Evolutionary conservation across 805 yeast species (phyloP).

Genomic region (Candida yuanshanica): DNA sequence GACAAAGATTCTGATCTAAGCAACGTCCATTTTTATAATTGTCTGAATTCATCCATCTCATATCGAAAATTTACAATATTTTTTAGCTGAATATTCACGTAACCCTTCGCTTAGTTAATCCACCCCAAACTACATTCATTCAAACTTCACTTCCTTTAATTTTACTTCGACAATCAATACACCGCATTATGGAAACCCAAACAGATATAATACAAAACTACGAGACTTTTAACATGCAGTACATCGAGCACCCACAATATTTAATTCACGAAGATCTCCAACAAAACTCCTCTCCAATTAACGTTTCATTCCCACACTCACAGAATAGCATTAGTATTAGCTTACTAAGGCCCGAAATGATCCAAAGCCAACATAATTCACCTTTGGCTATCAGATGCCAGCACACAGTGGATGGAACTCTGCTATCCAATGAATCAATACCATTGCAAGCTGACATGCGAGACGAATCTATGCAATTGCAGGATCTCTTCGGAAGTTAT

Average conservation of each 20-base stretch:
- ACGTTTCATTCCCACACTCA: background rate
- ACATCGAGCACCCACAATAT: background rate
- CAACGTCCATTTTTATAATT: too few relatives aligned
- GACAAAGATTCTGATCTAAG: too few relatives aligned
- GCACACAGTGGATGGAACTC: background rate
- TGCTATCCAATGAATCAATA: background rate
- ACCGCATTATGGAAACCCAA: background rate
- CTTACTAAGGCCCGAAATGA: background rate
- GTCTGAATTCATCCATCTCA: too few relatives aligned
- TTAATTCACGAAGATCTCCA: background rate
- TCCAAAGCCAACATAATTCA: background rate
- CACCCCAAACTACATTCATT: too few relatives aligned
- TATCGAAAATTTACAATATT: too few relatives aligned
- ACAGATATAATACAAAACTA: background rate
- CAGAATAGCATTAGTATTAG: background rate
- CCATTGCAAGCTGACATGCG: background rate
- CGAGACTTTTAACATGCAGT: background rate
- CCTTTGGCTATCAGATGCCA: too few relatives aligned
- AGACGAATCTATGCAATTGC: background rate
- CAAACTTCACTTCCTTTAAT: background rate
- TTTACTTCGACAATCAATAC: background rate
- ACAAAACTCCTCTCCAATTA: background rate
- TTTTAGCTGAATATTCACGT: too few relatives aligned
- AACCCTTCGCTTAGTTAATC: too few relatives aligned
- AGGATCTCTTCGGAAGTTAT: background rate